Conservation (phyloP, 768 basidiomycete genomes). For the Suillus sp. region DNA sequence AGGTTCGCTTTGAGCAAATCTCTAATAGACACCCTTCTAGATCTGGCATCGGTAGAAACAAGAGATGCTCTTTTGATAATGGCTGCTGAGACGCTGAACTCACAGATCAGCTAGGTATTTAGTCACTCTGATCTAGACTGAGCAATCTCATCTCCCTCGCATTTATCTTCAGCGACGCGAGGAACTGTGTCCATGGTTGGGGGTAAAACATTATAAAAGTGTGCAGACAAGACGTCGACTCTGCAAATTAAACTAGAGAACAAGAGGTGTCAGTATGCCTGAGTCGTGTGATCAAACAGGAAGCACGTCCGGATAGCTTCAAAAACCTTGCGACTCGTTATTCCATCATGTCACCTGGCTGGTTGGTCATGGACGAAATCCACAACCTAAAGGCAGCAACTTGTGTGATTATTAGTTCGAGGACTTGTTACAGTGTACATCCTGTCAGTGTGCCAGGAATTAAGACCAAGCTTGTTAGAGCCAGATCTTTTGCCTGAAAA, state of each 20-base stretch:
- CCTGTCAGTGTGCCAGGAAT: no score
- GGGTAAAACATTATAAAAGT: background rate
- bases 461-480: no score
- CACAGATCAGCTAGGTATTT: background rate
- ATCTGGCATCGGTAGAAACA: no score
- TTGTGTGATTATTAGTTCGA: no score
- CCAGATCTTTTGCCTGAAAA: no score
- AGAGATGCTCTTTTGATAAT: background rate
- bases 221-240: background rate
- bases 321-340: no score
- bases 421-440: no score
- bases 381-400: no score
- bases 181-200: background rate
- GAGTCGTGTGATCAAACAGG: background rate
- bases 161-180: constrained; percentile 1
- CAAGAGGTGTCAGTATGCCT: background rate
- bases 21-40: no score
- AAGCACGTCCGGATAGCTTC: background rate
- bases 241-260: background rate
- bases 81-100: background rate
- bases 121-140: background rate
- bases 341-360: no score
- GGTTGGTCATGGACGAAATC: no score
- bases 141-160: background rate
- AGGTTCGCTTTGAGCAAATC: no score